These are phyloP conservation scores for Phaffia rhodozyma DNA, from an alignment of 1,284 basidiomycete species.

Conservation along the genomic window DNA sequence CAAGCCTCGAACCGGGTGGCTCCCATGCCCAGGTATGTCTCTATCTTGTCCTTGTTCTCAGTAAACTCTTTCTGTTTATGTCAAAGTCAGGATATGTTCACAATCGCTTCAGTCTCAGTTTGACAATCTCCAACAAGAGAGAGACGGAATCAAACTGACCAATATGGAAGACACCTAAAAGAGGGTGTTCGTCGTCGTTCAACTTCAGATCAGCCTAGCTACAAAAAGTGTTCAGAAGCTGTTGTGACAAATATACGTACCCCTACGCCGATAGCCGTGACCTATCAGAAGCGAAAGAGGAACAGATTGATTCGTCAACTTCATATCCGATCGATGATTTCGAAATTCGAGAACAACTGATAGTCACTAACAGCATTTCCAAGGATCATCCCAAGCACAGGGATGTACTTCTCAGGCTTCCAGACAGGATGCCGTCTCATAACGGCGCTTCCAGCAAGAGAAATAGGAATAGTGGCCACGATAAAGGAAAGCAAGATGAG, in stretches of 20 bases:
- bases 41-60: conserved; percentile 68
- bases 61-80: conserved; percentile 33
- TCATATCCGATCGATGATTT: too few species aligned
- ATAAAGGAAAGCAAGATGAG: conserved; percentile 56
- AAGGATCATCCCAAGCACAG: conserved; percentile 76
- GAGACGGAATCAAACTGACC: neutral
- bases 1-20: conserved; percentile 66
- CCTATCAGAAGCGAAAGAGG: too few species aligned
- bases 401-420: conserved; percentile 68
- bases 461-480: conserved; percentile 63
- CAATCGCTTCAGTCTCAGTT: too few species aligned
- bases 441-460: conserved; percentile 60
- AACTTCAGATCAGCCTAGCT: too few species aligned
- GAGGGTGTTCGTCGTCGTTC: too few species aligned
- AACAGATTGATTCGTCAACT: too few species aligned
- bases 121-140: too few species aligned
- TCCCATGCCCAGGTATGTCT: conserved; percentile 70
- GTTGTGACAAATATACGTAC: neutral
- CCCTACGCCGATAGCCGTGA: conserved; percentile 12
- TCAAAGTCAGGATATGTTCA: neutral
- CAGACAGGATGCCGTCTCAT: conserved; percentile 67
- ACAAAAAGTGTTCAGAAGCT: too few species aligned
- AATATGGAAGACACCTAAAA: conserved; percentile 1
- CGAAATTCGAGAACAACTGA: neutral
- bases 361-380: conserved; percentile 58